These are phyloP conservation scores for Aspergillus luchuensis DNA, from an alignment of 2,329 filamentous ascomycete genomes.

Conservation along the genomic window DNA sequence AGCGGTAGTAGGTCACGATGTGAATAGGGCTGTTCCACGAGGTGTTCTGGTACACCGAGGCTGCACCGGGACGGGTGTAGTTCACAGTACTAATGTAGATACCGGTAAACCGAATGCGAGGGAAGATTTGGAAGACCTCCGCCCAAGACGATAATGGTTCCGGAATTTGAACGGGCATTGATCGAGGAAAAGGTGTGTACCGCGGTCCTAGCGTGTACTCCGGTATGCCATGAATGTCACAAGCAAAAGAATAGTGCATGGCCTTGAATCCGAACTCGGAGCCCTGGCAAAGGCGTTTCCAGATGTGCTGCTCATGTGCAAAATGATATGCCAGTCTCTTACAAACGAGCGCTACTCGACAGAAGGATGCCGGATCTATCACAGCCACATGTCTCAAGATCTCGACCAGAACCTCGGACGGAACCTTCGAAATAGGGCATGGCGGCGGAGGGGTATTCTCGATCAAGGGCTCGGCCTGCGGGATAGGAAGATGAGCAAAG, in stretches of 20 bases:
- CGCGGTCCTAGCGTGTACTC: constrained; percentile 35
- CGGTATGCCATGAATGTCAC: constrained; percentile 55
- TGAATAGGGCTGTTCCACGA: constrained; percentile 84
- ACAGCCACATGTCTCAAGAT: constrained; percentile 75
- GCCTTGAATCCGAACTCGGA: constrained; percentile 73
- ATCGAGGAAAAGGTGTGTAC: constrained; percentile 40
- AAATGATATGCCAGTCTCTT: constrained; percentile 85
- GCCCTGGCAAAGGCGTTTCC: constrained; percentile 74
- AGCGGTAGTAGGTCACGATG: constrained; percentile 97
- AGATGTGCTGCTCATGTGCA: constrained; percentile 79
- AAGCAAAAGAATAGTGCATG: constrained; percentile 81
- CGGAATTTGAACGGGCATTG: constrained; percentile 34
- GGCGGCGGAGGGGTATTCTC: constrained; percentile 72
- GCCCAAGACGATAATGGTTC: constrained; percentile 54
- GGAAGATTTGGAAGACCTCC: constrained; percentile 76
- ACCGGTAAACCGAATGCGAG: constrained; percentile 89
- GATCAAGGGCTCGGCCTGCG: constrained; percentile 66
- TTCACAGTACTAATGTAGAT: constrained; percentile 97
- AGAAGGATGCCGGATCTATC: constrained; percentile 74
- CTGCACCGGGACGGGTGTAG: constrained; percentile 81
- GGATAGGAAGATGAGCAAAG: constrained; percentile 72
- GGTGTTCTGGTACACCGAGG: constrained; percentile 64
- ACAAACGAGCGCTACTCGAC: constrained; percentile 76
- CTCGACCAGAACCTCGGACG: constrained; percentile 81
- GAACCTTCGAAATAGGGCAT: constrained; percentile 77